Evolutionary conservation across 2,329 filamentous ascomycete species (phyloP), one percentile per base, ranked within the genome.

Genomic region (Zymoseptoria pseudotritici): DNA sequence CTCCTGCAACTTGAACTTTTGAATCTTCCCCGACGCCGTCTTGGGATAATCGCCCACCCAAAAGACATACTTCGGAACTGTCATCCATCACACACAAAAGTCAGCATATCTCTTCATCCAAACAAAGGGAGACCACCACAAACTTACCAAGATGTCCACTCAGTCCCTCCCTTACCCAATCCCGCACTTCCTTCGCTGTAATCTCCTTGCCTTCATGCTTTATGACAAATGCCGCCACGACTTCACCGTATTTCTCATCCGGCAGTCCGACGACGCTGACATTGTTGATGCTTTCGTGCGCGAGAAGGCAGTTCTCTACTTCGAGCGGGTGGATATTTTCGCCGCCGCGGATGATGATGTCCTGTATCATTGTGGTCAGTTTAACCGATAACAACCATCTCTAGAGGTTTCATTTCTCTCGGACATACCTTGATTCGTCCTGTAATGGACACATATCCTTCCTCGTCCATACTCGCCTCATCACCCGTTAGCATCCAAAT

Each of bases 271-370:
- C 89, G 1, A 96, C 90, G 65, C 87, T 90, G 2, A 85, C 90
- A 64, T 97, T 91, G 13, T 81, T 79, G 0, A 97, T 80, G 3
- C 80, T 79, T 1, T 84, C 80, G 70, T 93, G 86, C 50, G 83
- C 83, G 62, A 96, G 85, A 5, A 97, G 80, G 66, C 86, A 93
- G 71, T 95, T 92, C 74, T 99, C 94, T 2, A 97, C 82, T 74
- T 97, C 94, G 5, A 96, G 52, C 0, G 94, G 94, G 73, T 96
- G 90, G 58, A 97, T 96, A 72, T 99, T 99, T 73, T 97, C 94
- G 22, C 94, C 94, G 26, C 90, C 93, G 24, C 91, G 84, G 71
- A 97, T 97, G 68, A 99, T 97, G 58, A 97, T 76, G 72, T 99
- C 94, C 46, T 53, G 11, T 19, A n/a, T n/a, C 9, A 53, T 46